These are phyloP conservation scores for Eimeria acervulina DNA, from an alignment of 169 alveolate genomes.

Conservation along the genomic window DNA sequence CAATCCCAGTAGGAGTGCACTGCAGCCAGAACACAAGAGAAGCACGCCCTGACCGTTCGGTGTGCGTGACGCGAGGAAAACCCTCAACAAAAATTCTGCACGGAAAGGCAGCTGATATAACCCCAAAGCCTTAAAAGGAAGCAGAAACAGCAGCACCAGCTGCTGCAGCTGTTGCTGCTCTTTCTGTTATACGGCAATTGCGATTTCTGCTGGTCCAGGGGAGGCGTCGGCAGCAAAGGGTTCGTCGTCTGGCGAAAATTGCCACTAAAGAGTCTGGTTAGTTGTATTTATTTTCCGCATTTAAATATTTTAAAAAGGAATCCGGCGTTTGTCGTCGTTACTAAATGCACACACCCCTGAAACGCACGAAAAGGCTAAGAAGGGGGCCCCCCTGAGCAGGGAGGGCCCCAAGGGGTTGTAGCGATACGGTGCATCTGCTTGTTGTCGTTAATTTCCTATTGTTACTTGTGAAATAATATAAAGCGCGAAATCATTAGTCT, in stretches of 20 bases:
- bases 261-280: too few species aligned
- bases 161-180: conserved; percentile 2
- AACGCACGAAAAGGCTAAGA: too few species aligned
- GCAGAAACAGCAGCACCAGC: not conserved
- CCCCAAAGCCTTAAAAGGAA: not conserved
- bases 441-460: not conserved
- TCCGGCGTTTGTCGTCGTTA: too few species aligned
- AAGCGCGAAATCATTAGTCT: too few species aligned
- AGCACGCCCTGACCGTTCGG: not conserved
- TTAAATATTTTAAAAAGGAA: too few species aligned
- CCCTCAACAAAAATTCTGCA: too few species aligned
- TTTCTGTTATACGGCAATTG: not conserved
- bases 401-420: not conserved
- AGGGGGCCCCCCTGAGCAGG: not conserved
- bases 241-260: not conserved
- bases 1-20: not conserved
- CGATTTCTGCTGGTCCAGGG: not conserved
- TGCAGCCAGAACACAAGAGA: not conserved
- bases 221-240: not conserved
- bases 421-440: not conserved
- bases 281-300: too few species aligned
- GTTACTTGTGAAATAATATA: too few species aligned
- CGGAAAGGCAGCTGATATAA: too few species aligned
- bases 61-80: too few species aligned
- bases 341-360: too few species aligned